Percentiles rank a stretch among this genome's conserved stretches.
Conservation (phyloP, 805 yeast species). For the Kodamaea kaohsiungensis region DNA sequence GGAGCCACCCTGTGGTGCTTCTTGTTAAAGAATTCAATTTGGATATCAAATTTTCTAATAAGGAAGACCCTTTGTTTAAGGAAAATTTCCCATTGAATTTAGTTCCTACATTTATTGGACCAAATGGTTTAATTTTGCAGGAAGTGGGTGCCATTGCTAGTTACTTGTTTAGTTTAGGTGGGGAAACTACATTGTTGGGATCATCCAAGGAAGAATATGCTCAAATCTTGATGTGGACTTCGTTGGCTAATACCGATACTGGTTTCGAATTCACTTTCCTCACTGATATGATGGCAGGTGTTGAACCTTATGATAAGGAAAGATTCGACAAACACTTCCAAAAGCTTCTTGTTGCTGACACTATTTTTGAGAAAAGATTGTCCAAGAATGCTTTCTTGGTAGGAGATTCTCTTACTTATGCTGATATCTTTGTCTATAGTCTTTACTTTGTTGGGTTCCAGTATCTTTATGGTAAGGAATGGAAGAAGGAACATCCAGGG, state of each 20-base stretch:
- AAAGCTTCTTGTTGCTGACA: slow-evolving; percentile 21
- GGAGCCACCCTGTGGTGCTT: slow-evolving; percentile 41
- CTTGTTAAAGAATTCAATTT: slow-evolving; percentile 59
- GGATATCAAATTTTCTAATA: slow-evolving; percentile 53
- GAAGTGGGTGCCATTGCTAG: slow-evolving; percentile 65
- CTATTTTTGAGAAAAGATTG: slow-evolving; percentile 35
- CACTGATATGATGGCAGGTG: slow-evolving; percentile 46
- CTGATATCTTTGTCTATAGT: slow-evolving; percentile 42
- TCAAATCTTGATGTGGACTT: slow-evolving; percentile 70
- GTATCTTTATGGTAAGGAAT: slow-evolving; percentile 59
- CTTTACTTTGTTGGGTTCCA: slow-evolving; percentile 55
- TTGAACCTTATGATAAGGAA: slow-evolving; percentile 76
- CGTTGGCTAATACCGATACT: slow-evolving; percentile 69
- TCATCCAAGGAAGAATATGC: slow-evolving; percentile 63
- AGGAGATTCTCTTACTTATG: slow-evolving; percentile 47
- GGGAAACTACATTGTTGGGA: slow-evolving; percentile 58
- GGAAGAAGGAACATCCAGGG: slow-evolving; percentile 64
- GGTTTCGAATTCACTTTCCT: slow-evolving; percentile 33
- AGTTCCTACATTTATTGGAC: slow-evolving; percentile 69
- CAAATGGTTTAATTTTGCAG: slow-evolving; percentile 68
- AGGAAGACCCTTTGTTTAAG: slow-evolving; percentile 41
- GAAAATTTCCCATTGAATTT: slow-evolving; percentile 62
- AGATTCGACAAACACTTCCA: slow-evolving; percentile 47
- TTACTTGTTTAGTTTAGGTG: slow-evolving; percentile 53
- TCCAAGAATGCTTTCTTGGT: slow-evolving; percentile 44